Base-by-base conservation (phyloP, 164 flowering plant species). In the Macadamia integrifolia region DNA sequence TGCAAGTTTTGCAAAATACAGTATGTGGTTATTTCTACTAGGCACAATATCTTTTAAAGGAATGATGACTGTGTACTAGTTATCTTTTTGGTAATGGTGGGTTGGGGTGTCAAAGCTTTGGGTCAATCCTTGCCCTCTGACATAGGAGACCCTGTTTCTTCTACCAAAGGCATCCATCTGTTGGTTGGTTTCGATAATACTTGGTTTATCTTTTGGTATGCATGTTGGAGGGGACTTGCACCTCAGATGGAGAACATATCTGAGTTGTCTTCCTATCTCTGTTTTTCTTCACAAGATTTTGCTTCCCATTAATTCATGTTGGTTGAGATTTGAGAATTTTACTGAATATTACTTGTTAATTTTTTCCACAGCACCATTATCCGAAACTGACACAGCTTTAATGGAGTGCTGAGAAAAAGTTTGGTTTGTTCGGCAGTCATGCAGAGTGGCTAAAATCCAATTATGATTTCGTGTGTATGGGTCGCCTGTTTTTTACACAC, bases 381-480 rank as follows among this genome's bases (percentile, higher is more conserved):
- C 97, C 9, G 94, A 91, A 78, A 86, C 84, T 28, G 94, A 91
- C 70, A 73, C 88, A 17, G 97, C 94, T 61, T 70, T 91, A 70
- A 88, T 91, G 91, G 94, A 91, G 62, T 81, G 77, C 31, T 90
- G 83, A 86, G 82, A 68, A 65, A 84, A 28, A 87, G 86, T 61
- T 71, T 87, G 84, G 58, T 85, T 72, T 61, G 81, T 31, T 11
- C 32, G 62, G 3, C 28, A 14, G 6, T 12, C 4, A 12, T 13
- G n/a, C n/a, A 17, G 17, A 12, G 62, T 6, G 28, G 42, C n/a
- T 59, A 23, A 9, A 31, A 60, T 32, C 62, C 7, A 32, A 31
- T 29, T 15, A 1, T 3, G n/a, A 31, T 57, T 28, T 30, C 18
- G 10, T 46, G 7, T 46, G 7, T 46, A 18, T 29, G 9, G 30